Evolutionary conservation across 106 monocot genomes (phyloP), one percentile per base, ranked within the genome.

Genomic region (Acorus calamus): DNA sequence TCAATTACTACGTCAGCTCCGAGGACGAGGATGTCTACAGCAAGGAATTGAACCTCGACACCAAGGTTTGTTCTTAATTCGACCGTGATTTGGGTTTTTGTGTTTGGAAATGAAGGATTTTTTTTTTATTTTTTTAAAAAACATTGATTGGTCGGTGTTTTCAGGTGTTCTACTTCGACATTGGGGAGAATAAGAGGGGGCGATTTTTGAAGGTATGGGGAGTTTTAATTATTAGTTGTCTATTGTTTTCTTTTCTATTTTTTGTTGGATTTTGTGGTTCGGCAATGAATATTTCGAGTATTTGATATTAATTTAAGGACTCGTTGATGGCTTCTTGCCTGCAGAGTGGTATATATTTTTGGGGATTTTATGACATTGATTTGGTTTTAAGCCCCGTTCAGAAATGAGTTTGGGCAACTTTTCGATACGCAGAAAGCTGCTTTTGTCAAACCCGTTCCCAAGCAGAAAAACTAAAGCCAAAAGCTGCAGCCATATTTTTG

Each of bases 171-270:
- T 93, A 85, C 66, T 88, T 93, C 44, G 85, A 93, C 56, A 74
- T 85, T 45, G 88, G 88, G 14, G 88, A 85, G 70, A 93, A 93
- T 64, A 93, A 93, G 62, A 85, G 92, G 58, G 92, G 92, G 8
- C 79, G 85, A 45, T 88, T 93, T 70, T 74, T 93, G 76, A 93
- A 88, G 92, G 92, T 93, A 80, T 11, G 45, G 44, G 4, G 61
- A 12, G 51, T 9, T 14, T 6, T 3, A 47, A 47, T 8, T 4
- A 4, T 55, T 46, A 46, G 7, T 0, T 14, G 6, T 9, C 11
- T 53, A 44, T 46, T 11, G 49, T n/a, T 47, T 7, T 48, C 7
- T 6, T 53, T 67, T 48, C 10, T 44, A 5, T 55, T 7, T 14
- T 57, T 9, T 9, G 3, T 58, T 2, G 0, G 2, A 8, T 9